Evolutionary conservation across 768 basidiomycete genomes (phyloP).

Genomic region (Lactarius trivialis): DNA sequence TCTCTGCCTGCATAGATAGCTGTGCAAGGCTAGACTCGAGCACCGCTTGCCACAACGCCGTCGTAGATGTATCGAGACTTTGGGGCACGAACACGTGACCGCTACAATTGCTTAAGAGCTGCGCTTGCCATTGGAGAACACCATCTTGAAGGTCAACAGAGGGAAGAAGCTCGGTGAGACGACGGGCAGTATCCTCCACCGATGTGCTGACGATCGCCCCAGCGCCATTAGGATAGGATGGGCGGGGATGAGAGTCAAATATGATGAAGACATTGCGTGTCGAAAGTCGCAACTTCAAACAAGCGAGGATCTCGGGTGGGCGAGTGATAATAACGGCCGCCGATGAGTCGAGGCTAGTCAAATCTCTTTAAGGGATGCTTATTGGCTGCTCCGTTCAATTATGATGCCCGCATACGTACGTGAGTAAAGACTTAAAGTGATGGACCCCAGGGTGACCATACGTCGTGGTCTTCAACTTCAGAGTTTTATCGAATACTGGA

Average conservation of each 20-base stretch:
- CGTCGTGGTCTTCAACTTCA: conserved; percentile 32
- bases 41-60: conserved; percentile 32
- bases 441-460: conserved; percentile 35
- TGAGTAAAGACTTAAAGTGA: conserved; percentile 34
- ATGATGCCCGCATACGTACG: conserved; percentile 22
- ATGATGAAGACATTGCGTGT: conserved; percentile 42
- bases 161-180: conserved; percentile 43
- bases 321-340: conserved; percentile 54
- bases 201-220: conserved; percentile 51
- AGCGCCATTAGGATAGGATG: conserved; percentile 49
- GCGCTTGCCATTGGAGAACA: conserved; percentile 56
- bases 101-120: conserved; percentile 54
- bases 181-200: conserved; percentile 36
- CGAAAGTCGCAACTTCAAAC: conserved; percentile 33
- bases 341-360: conserved; percentile 25
- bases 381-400: not conserved
- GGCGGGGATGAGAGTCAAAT: conserved; percentile 64
- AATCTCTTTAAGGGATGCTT: conserved; percentile 23
- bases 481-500: conserved; percentile 42
- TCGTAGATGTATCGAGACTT: conserved; percentile 21
- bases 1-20: conserved; percentile 37
- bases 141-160: conserved; percentile 42
- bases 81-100: conserved; percentile 47
- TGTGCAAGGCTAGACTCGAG: conserved; percentile 46
- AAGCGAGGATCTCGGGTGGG: conserved; percentile 62